phyloP scores from a whole-genome alignment of 352 stramenopile genomes.

The Phytophthora pini region DNA sequence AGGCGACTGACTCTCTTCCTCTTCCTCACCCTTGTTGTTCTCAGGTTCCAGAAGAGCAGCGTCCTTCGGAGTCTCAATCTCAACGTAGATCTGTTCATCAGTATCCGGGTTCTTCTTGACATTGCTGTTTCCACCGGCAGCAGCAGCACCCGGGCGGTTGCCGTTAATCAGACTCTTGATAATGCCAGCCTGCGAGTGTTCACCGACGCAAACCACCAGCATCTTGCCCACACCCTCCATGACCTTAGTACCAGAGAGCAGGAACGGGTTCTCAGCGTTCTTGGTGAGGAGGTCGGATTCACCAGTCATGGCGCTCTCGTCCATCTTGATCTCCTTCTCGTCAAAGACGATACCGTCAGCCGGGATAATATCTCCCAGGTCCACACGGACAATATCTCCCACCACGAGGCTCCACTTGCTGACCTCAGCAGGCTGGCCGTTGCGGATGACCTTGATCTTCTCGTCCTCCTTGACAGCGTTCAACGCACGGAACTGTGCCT shows the following conservation, averaged over 20 bases:
- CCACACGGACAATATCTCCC: slow-evolving; percentile 88
- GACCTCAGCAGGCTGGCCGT: slow-evolving; percentile 61
- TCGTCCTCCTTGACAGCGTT: slow-evolving; percentile 82
- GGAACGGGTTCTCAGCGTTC: slow-evolving; percentile 77
- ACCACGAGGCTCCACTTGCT: slow-evolving; percentile 87
- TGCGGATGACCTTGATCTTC: slow-evolving; percentile 80
- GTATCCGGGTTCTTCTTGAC: slow-evolving; percentile 25
- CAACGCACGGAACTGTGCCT: slow-evolving; percentile 86
- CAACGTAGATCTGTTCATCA: slow-evolving; percentile 47
- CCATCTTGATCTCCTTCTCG: slow-evolving; percentile 86
- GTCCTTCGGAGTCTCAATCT: slow-evolving; percentile 63
- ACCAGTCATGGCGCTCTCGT: slow-evolving; percentile 92
- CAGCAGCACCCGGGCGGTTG: slow-evolving; percentile 65
- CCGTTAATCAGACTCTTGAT: slow-evolving; percentile 86
- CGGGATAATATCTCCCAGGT: slow-evolving; percentile 90
- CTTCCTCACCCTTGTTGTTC: slow-evolving; percentile 19
- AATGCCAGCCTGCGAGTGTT: slow-evolving; percentile 90
- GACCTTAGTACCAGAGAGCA: slow-evolving; percentile 93
- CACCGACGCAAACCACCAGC: slow-evolving; percentile 92
- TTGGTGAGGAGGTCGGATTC: slow-evolving; percentile 90
- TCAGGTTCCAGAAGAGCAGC: slow-evolving; percentile 18
- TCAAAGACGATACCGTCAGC: slow-evolving; percentile 90
- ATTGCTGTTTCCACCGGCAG: slow-evolving; percentile 44
- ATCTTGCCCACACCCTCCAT: slow-evolving; percentile 92
- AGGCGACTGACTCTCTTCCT: slow-evolving; percentile 53